A percentile compares a stretch with the other conserved stretches of the same genome.
These are phyloP conservation scores for Wickerhamiella alocasiicola DNA, from an alignment of 805 yeast genomes.

Conservation along the genomic window DNA sequence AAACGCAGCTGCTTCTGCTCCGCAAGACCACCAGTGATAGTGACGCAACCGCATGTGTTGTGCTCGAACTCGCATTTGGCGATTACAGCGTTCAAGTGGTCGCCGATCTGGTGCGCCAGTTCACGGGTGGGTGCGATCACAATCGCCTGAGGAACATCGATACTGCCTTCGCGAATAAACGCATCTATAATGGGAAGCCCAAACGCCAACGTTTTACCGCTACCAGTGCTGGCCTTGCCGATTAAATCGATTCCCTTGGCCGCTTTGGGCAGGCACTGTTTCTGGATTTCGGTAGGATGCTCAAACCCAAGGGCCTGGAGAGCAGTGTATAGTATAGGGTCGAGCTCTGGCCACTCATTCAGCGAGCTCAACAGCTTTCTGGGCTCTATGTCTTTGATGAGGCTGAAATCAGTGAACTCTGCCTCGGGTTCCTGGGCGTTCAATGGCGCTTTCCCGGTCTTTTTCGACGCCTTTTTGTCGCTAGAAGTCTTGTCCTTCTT, in stretches of 20 bases:
- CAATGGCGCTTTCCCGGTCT: conserved; percentile 1
- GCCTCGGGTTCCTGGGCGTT: not conserved
- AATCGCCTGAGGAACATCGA: conserved; percentile 36
- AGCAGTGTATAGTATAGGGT: conserved; percentile 44
- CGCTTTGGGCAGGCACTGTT: conserved; percentile 59
- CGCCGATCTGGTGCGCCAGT: conserved; percentile 82
- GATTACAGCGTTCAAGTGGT: conserved; percentile 45
- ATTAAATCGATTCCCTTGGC: conserved; percentile 66
- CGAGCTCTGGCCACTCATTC: conserved; percentile 28
- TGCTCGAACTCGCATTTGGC: conserved; percentile 2
- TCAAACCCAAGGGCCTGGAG: conserved; percentile 44
- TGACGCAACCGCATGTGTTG: conserved; percentile 42
- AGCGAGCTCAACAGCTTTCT: conserved; percentile 20
- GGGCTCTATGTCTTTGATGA: conserved; percentile 11
- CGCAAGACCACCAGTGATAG: conserved; percentile 90
- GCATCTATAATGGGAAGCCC: conserved; percentile 73
- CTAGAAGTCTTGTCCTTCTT: conserved; percentile 8
- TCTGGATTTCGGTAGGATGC: conserved; percentile 78
- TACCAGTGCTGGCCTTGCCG: conserved; percentile 96
- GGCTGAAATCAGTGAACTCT: conserved; percentile 15
- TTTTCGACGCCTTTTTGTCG: conserved; percentile 3
- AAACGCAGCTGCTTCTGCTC: conserved; percentile 86
- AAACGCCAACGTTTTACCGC: conserved; percentile 93
- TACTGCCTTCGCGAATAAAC: conserved; percentile 24
- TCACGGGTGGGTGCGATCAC: conserved; percentile 95